Evolutionary conservation across 495 filamentous ascomycete species (phyloP).

Genomic region (Copromyces sp.): DNA sequence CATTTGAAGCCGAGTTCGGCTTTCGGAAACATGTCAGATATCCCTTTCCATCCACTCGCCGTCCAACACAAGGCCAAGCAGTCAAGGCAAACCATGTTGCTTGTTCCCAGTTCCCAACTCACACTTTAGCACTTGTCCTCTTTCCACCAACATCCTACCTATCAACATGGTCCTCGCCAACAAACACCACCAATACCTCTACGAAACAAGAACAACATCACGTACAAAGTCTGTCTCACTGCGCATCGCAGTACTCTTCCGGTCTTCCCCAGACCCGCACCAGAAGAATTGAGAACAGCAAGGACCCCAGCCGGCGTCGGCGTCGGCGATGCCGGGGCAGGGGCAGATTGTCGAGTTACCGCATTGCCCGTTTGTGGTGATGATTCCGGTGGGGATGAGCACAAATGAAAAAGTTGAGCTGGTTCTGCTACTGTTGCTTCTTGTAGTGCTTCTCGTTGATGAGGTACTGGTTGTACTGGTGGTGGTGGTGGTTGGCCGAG

Average conservation of each 20-base stretch:
- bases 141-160: no score
- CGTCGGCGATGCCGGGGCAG: constrained; percentile 18
- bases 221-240: neutral
- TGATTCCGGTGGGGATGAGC: constrained; percentile 7
- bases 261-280: constrained; percentile 37
- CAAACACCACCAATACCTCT: neutral
- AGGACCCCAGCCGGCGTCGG: constrained; percentile 15
- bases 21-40: neutral
- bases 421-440: neutral
- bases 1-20: neutral
- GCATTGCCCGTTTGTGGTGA: constrained; percentile 25
- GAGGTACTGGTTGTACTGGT: constrained; percentile 1
- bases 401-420: neutral
- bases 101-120: no score
- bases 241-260: constrained; percentile 30
- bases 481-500: neutral
- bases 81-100: no score
- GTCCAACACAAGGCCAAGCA: neutral
- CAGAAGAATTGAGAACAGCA: constrained; percentile 40
- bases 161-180: neutral
- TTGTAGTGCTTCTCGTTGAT: neutral
- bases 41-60: no score
- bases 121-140: no score
- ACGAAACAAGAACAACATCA: neutral
- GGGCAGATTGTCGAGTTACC: constrained; percentile 26